Evolutionary conservation across 1,284 basidiomycete species (phyloP).

Genomic region (Marasmius fiardii): DNA sequence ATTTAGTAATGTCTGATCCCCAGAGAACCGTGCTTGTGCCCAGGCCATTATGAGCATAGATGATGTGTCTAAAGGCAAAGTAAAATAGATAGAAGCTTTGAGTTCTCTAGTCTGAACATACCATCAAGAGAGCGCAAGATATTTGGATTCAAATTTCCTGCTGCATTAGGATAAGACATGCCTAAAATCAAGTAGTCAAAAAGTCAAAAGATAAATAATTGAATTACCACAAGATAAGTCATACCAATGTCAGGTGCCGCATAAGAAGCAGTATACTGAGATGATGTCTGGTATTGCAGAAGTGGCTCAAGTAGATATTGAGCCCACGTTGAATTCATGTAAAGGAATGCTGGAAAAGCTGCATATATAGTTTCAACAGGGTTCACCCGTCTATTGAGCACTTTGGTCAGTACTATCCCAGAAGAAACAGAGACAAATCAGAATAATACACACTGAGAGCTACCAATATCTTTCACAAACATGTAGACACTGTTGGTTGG

Average conservation of each 20-base stretch:
- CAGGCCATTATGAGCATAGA: slow-evolving; percentile 21
- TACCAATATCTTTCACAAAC: slow-evolving; percentile 34
- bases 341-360: slow-evolving; percentile 35
- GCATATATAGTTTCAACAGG: slow-evolving; percentile 40
- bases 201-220: not conserved
- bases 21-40: slow-evolving; percentile 16
- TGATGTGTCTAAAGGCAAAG: slow-evolving; percentile 8
- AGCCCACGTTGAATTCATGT: slow-evolving; percentile 32
- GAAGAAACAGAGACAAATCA: not conserved
- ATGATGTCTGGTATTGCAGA: slow-evolving; percentile 29
- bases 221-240: not conserved
- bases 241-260: slow-evolving; percentile 34
- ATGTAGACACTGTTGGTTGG: slow-evolving; percentile 20
- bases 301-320: slow-evolving; percentile 36
- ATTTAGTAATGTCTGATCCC: slow-evolving; percentile 11
- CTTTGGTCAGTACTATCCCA: not conserved
- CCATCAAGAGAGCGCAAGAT: slow-evolving; percentile 21
- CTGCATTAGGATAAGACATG: not conserved
- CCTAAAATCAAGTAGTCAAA: slow-evolving; percentile 5
- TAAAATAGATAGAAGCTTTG: not conserved
- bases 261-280: slow-evolving; percentile 18
- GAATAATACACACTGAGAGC: slow-evolving; percentile 15
- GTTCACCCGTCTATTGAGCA: slow-evolving; percentile 22
- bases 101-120: not conserved
- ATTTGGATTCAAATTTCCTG: slow-evolving; percentile 20